These are phyloP conservation scores for Echium plantagineum DNA, from an alignment of 257 asterid species.

Conservation along the genomic window DNA sequence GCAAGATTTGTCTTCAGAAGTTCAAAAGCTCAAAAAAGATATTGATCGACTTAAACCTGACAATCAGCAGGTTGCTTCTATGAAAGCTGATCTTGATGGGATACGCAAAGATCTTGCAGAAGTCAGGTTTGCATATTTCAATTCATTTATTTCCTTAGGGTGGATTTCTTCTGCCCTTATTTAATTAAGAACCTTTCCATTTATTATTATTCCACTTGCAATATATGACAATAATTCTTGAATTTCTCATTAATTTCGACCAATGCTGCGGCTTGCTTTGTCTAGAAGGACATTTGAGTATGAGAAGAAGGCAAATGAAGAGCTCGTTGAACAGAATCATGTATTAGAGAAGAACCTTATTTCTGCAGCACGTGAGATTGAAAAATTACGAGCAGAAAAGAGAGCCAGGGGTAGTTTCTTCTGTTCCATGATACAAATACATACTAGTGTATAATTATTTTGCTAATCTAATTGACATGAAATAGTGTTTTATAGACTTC, in stretches of 20 bases:
- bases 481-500: neutral
- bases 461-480: neutral
- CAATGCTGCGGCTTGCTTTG: neutral
- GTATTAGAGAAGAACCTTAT: constrained; percentile 65
- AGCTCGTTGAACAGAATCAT: constrained; percentile 57
- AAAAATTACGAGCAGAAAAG: constrained; percentile 63
- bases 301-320: constrained; percentile 75
- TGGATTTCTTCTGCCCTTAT: neutral
- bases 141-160: neutral
- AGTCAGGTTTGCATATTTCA: constrained; percentile 40
- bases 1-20: constrained; percentile 56
- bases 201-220: neutral
- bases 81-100: constrained; percentile 63
- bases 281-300: constrained; percentile 57
- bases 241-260: neutral
- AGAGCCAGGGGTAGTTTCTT: constrained; percentile 28
- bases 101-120: constrained; percentile 60
- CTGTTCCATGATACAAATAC: constrained; percentile 11
- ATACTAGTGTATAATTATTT: neutral
- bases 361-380: constrained; percentile 86
- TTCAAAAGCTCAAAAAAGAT: constrained; percentile 59
- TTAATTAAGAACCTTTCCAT: neutral
- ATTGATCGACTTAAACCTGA: constrained; percentile 39
- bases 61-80: constrained; percentile 44
- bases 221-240: neutral